phyloP scores from a whole-genome alignment of 352 stramenopile genomes.

The Globisporangium polare region DNA sequence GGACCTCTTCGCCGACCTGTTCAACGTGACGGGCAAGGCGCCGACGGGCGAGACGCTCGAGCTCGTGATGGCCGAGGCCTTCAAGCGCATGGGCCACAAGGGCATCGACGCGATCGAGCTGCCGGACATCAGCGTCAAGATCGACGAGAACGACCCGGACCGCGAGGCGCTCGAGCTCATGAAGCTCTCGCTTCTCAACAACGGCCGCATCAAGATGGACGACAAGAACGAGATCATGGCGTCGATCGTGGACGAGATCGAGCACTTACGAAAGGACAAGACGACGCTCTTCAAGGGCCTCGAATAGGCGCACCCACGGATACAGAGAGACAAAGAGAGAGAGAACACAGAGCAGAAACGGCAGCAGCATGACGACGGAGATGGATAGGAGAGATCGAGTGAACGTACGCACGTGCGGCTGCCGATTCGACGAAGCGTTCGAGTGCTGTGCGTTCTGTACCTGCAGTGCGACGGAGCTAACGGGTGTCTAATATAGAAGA shows the following conservation, averaged over 20 bases:
- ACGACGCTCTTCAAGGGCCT: conserved; percentile 80
- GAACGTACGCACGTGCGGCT: not conserved
- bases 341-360: conserved; percentile 9
- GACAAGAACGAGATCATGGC: conserved; percentile 88
- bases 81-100: conserved; percentile 74
- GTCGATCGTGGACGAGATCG: conserved; percentile 76
- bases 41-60: conserved; percentile 60
- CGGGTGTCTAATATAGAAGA: conserved; percentile 8
- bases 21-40: conserved; percentile 66
- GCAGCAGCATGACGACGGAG: not conserved
- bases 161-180: conserved; percentile 84
- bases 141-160: conserved; percentile 67
- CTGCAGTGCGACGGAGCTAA: not conserved
- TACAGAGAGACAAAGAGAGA: conserved; percentile 16
- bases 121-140: conserved; percentile 65
- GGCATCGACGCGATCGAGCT: conserved; percentile 67
- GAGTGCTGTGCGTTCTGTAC: not conserved
- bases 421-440: not conserved
- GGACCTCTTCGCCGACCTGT: conserved; percentile 76
- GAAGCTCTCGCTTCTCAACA: conserved; percentile 88
- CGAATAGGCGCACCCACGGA: conserved; percentile 24
- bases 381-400: not conserved
- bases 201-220: conserved; percentile 83
- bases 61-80: conserved; percentile 66
- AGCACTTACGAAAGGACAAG: conserved; percentile 82